Conservation (phyloP, 1,284 basidiomycete species). For the Cryptococcus neoformans region DNA sequence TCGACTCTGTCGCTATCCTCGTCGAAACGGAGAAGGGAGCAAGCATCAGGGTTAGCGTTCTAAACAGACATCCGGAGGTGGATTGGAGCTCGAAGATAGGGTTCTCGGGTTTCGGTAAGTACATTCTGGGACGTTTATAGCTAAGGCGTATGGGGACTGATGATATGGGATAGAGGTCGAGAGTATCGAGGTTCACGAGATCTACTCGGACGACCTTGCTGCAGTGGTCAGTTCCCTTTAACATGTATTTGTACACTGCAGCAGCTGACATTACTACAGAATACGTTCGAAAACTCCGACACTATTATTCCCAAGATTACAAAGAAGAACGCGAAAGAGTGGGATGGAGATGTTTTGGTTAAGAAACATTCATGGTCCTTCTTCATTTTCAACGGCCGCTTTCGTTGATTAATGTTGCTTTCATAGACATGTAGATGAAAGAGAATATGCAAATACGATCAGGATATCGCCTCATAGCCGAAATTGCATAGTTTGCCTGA, state of each 20-base stretch:
- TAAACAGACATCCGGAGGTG: slow-evolving; percentile 40
- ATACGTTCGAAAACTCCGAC: slow-evolving; percentile 35
- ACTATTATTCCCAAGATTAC: slow-evolving; percentile 23
- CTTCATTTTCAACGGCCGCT: slow-evolving; percentile 24
- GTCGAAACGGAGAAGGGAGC: slow-evolving; percentile 10
- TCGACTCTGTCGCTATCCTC: slow-evolving; percentile 36
- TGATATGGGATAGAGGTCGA: slow-evolving; percentile 14
- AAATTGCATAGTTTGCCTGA: no score
- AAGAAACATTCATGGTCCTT: slow-evolving; percentile 43
- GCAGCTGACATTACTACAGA: slow-evolving; percentile 18
- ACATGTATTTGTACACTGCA: not conserved
- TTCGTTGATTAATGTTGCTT: not conserved
- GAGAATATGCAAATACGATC: no score
- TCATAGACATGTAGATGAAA: no score
- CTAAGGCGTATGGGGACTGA: not conserved
- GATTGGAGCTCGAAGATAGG: slow-evolving; percentile 27
- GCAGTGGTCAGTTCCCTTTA: slow-evolving; percentile 23
- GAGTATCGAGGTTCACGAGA: slow-evolving; percentile 29
- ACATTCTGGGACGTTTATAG: slow-evolving; percentile 1
- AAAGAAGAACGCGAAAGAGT: slow-evolving; percentile 17
- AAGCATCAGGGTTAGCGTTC: slow-evolving; percentile 33
- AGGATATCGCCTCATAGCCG: no score
- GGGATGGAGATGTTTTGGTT: slow-evolving; percentile 21
- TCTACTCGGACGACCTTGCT: slow-evolving; percentile 38
- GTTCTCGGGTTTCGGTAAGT: slow-evolving; percentile 27